Conservation (phyloP, 257 asterid genomes). For the Solanum dulcamara region DNA sequence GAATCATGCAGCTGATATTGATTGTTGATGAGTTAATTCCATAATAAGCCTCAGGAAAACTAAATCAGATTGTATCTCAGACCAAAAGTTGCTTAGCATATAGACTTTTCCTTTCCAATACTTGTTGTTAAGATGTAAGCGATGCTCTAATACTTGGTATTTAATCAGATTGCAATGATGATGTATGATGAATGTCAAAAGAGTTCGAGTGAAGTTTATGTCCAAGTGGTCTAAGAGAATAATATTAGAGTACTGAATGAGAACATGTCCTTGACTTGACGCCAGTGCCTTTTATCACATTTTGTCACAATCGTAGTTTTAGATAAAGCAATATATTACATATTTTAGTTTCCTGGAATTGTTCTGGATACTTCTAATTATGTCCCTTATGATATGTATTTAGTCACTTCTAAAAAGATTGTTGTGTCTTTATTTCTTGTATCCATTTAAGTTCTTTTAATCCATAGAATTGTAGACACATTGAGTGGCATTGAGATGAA, state of each 20-base stretch:
- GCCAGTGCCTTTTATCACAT: background rate
- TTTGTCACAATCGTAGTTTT: background rate
- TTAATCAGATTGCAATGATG: constrained; percentile 53
- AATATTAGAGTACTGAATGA: constrained; percentile 19
- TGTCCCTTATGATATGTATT: background rate
- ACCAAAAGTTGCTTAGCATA: background rate
- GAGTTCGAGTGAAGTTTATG: constrained; percentile 27
- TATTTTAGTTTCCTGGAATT: background rate
- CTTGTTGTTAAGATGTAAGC: constrained; percentile 5
- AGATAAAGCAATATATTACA: background rate
- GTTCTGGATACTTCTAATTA: background rate
- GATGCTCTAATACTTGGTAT: constrained; percentile 30
- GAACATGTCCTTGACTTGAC: background rate
- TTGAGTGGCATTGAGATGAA: background rate
- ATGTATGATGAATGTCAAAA: constrained; percentile 54
- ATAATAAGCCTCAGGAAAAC: background rate
- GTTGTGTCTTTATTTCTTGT: background rate
- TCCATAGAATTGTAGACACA: background rate
- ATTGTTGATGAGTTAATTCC: background rate
- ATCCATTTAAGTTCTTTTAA: background rate
- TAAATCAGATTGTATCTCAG: background rate
- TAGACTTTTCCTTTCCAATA: background rate
- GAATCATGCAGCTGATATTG: background rate
- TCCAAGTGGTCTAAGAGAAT: constrained; percentile 22
- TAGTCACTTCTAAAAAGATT: background rate